phyloP scores from a whole-genome alignment of 768 basidiomycete genomes.

The Xanthoconium purpureum region DNA sequence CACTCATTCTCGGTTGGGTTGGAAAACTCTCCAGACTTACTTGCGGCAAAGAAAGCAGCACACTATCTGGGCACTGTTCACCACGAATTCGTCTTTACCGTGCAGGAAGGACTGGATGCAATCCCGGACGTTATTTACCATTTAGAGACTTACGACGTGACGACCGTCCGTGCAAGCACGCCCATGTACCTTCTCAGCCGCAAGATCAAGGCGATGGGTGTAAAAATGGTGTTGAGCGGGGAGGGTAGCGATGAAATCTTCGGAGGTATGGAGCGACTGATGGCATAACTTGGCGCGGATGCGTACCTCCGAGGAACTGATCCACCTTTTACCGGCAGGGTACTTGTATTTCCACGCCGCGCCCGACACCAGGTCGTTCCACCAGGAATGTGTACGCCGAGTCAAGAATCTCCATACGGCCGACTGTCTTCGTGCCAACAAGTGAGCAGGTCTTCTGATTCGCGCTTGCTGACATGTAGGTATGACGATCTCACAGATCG shows the following conservation, averaged over 20 bases:
- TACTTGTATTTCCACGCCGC: slow-evolving; percentile 99
- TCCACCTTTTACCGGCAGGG: slow-evolving; percentile 43
- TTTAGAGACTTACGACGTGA: slow-evolving; percentile 98
- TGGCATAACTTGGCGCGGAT: background rate
- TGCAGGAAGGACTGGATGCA: slow-evolving; percentile 96
- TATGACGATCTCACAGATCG: slow-evolving; percentile 50
- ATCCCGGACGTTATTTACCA: slow-evolving; percentile 98
- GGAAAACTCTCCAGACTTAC: slow-evolving; percentile 89
- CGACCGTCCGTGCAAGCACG: slow-evolving; percentile 94
- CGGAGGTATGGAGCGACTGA: slow-evolving; percentile 57
- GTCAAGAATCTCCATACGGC: slow-evolving; percentile 98
- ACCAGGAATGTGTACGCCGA: slow-evolving; percentile 91
- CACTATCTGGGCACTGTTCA: slow-evolving; percentile 92
- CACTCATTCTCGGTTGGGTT: slow-evolving; percentile 98
- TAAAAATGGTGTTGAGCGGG: slow-evolving; percentile 98
- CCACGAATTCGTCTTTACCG: slow-evolving; percentile 97
- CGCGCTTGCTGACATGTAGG: background rate
- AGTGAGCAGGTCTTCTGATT: slow-evolving; percentile 46
- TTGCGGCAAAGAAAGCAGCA: slow-evolving; percentile 92
- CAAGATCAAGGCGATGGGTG: slow-evolving; percentile 99
- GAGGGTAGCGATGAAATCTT: slow-evolving; percentile 98
- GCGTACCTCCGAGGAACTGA: slow-evolving; percentile 3
- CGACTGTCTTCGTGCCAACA: slow-evolving; percentile 97
- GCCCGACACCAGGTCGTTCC: slow-evolving; percentile 82
- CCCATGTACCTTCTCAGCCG: slow-evolving; percentile 98